Base-by-base conservation (phyloP, 108 stramenopile species). In the Fragilaria radians region DNA sequence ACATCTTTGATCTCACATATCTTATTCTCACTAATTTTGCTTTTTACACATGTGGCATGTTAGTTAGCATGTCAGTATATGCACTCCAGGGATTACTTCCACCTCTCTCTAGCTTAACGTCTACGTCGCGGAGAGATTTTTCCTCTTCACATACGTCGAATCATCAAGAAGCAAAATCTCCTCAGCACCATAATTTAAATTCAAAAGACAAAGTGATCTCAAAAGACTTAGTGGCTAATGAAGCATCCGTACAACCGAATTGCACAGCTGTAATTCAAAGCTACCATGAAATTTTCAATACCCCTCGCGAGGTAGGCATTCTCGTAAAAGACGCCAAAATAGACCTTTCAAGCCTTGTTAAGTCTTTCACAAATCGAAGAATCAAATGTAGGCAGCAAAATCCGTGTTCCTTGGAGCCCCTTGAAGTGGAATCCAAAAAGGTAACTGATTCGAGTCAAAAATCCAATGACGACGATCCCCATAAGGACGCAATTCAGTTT, bases 401-500 rank as follows among this genome's bases (percentile, higher is more conserved):
- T 70, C 64, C 42, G 58, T 59, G 18, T 60, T 34, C 33, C 52
- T 46, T n/a, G n/a, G n/a, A n/a, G n/a, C n/a, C n/a, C n/a, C n/a
- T n/a, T n/a, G n/a, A n/a, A n/a, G n/a, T n/a, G n/a, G n/a, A n/a
- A n/a, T n/a, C n/a, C n/a, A n/a, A n/a, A n/a, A n/a, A n/a, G n/a
- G n/a, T n/a, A n/a, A n/a, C n/a, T n/a, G n/a, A n/a, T n/a, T n/a
- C n/a, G n/a, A n/a, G n/a, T n/a, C n/a, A n/a, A n/a, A 47, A 25
- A 31, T 57, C 48, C 28, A 48, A 29, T 4, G 26, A 28, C n/a
- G 54, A 55, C 5, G 9, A 21, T 30, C 57, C 59, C 22, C 69
- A 77, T 23, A 57, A 71, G 45, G 77, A 78, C 47, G 84, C 88
- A 22, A 84, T 89, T 52, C 76, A 83, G 52, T 89, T 89, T 57